Evolutionary conservation across 2,329 filamentous ascomycete species (phyloP), one percentile per base, ranked within the genome.

Genomic region (Penicillium capsulatum): DNA sequence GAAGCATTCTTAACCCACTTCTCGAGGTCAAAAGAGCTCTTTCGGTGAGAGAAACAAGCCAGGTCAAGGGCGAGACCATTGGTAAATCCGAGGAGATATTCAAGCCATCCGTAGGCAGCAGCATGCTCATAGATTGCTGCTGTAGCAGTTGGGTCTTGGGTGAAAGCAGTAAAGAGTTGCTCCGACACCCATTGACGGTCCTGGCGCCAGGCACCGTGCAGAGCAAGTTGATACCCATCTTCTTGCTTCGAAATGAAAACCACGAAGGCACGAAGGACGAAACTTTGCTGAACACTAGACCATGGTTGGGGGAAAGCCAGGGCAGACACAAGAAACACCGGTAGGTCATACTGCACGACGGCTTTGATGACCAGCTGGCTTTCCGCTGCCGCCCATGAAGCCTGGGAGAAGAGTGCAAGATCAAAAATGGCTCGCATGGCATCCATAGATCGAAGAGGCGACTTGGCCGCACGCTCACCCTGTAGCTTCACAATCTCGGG

Each of bases 171-270:
- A 29, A 91, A 80, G 22, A 98, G 79, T 42, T 86, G 81, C 48
- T 83, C 79, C 7, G 83, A 83, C 11, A 97, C 85, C 84, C 89
- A 97, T 14, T 83, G 77, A 51, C 83, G 86, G 60, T 97, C 88
- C 59, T 92, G 89, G 52, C 84, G 83, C 90, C 91, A 97, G 4
- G 95, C 70, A 42, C 88, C 90, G 59, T 95, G 84, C 41, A 98
- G 77, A 10, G 95, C 91, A 48, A 96, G 94, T 50, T 90, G 83
- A 61, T 87, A 85, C 39, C 90, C 80, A 3, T 82, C 76, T 8
- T 88, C 81, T 40, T 81, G 78, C 63, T 90, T 90, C 57, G 82
- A 77, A 17, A 96, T 73, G 60, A 94, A 96, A 8, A 85, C 84
- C 36, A 86, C 82, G 54, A 96, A 91, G 15, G 72, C 65, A 38